Base-by-base conservation (phyloP, 2,329 filamentous ascomycete genomes). In the Phoma sp. region DNA sequence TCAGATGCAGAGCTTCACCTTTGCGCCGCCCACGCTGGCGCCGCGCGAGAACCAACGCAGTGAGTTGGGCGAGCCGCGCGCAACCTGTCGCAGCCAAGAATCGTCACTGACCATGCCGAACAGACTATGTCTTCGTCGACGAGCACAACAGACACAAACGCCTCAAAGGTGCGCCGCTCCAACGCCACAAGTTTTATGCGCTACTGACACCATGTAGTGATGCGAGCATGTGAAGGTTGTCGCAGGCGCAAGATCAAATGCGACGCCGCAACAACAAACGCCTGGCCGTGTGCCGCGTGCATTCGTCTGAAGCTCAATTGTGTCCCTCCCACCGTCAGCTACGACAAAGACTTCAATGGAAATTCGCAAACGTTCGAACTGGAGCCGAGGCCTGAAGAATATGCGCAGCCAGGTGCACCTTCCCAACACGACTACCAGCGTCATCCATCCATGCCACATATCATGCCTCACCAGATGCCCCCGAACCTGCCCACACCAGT, bases 61-160 rank as follows among this genome's bases (percentile, higher is more conserved):
- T 94, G 81, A 82, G 88, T 74, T 43, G 33, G 52, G 43, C 58
- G 33, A 37, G 31, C 40, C 43, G 39, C 36, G 40, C 36, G 40
- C 36, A 29, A 19, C 17, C 22, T 41, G 41, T 46, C 41, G 31
- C 41, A 38, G 41, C 27, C n/a, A 10, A 41, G 36, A 36, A 36
- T n/a, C 40, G 36, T 43, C 32, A 52, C 62, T 71, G 60, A 74
- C 60, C 43, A 33, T 37, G 24, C 72, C 40, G 55, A 56, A 40
- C 69, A 96, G 93, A 97, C 76, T 98, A 97, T 90, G 95, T 98
- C 69, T 98, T 98, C 73, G 95, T 98, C 54, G 94, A 98, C 77
- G 94, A 98, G 77, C 95, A 98, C 77, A 98, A 98, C 80, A 89
- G 95, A 62, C 95, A 98, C 78, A 98, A 98, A 79, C 87, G 94